Conservation (phyloP, 768 basidiomycete species). For the Mycena pura region DNA sequence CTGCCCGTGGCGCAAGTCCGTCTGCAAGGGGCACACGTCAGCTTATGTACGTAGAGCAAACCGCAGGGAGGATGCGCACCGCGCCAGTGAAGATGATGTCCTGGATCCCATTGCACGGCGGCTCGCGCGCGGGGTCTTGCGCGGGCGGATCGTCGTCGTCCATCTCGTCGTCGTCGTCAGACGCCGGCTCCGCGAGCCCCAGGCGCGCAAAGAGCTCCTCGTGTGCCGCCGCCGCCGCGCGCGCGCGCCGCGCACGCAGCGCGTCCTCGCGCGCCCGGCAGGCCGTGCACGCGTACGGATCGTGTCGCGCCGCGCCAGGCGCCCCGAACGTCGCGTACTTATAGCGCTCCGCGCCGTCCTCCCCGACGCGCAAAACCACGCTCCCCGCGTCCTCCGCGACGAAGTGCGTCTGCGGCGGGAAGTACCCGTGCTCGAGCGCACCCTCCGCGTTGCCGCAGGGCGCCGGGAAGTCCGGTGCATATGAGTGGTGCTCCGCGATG, state of each 20-base stretch:
- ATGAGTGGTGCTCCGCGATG: slow-evolving; percentile 58
- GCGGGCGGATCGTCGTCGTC: slow-evolving; percentile 18
- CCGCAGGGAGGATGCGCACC: slow-evolving; percentile 39
- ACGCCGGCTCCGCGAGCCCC: slow-evolving; percentile 32
- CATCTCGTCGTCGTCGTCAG: slow-evolving; percentile 29
- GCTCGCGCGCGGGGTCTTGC: slow-evolving; percentile 22
- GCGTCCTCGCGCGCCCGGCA: slow-evolving; percentile 26
- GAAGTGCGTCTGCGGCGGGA: slow-evolving; percentile 37
- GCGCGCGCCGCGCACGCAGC: slow-evolving; percentile 15
- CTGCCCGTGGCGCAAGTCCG: slow-evolving; percentile 51
- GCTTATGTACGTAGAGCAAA: not conserved
- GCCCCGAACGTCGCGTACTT: slow-evolving; percentile 51
- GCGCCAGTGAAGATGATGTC: slow-evolving; percentile 70
- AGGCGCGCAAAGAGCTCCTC: slow-evolving; percentile 12
- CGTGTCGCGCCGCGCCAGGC: slow-evolving; percentile 46
- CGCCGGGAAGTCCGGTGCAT: slow-evolving; percentile 24
- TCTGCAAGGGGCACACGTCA: slow-evolving; percentile 43
- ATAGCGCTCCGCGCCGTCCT: slow-evolving; percentile 27
- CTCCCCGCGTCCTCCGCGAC: slow-evolving; percentile 14
- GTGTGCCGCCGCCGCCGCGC: not conserved
- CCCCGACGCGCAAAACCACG: slow-evolving; percentile 15
- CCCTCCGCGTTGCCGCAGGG: slow-evolving; percentile 30
- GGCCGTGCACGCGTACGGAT: slow-evolving; percentile 42
- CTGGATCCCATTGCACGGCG: slow-evolving; percentile 57
- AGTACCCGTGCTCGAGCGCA: slow-evolving; percentile 48